A percentile compares a stretch with the other conserved stretches of the same genome.
Evolutionary conservation across 2,329 filamentous ascomycete species (phyloP).

Genomic region (Ceratocystis colombiana): DNA sequence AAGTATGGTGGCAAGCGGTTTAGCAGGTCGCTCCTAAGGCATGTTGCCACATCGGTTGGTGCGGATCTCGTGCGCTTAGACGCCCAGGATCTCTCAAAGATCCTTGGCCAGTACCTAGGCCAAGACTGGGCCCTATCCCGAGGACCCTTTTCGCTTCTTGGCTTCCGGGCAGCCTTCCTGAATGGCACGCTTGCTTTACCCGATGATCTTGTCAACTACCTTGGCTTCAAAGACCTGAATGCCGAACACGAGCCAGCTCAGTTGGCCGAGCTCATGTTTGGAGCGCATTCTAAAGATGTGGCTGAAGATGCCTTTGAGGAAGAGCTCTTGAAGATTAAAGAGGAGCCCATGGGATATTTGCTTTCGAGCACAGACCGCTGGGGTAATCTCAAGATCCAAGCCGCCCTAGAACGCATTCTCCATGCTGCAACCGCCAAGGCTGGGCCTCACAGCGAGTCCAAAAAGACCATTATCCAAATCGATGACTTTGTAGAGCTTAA

Average conservation of each 20-base stretch:
- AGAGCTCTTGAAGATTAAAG: slow-evolving; percentile 38
- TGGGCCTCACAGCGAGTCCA: slow-evolving; percentile 31
- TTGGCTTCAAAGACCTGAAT: slow-evolving; percentile 27
- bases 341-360: slow-evolving; percentile 31
- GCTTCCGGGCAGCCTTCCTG: slow-evolving; percentile 46
- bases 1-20: slow-evolving; percentile 36
- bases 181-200: slow-evolving; percentile 41
- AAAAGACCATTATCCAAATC: slow-evolving; percentile 61
- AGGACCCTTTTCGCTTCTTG: slow-evolving; percentile 44
- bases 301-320: slow-evolving; percentile 34
- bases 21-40: slow-evolving; percentile 46
- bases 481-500: slow-evolving; percentile 72
- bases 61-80: slow-evolving; percentile 60
- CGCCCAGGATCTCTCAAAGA: slow-evolving; percentile 57
- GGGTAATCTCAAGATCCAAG: slow-evolving; percentile 52
- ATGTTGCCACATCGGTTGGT: slow-evolving; percentile 49
- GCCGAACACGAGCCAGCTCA: slow-evolving; percentile 31
- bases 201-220: slow-evolving; percentile 29
- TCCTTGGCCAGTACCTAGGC: slow-evolving; percentile 60
- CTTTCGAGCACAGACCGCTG: slow-evolving; percentile 41
- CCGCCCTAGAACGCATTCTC: slow-evolving; percentile 48
- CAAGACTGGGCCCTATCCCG: slow-evolving; percentile 44
- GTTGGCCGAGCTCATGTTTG: slow-evolving; percentile 23
- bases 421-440: slow-evolving; percentile 37
- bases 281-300: slow-evolving; percentile 18